phyloP scores from a whole-genome alignment of 805 yeast genomes.

The Debaryomyces prosopidis region DNA sequence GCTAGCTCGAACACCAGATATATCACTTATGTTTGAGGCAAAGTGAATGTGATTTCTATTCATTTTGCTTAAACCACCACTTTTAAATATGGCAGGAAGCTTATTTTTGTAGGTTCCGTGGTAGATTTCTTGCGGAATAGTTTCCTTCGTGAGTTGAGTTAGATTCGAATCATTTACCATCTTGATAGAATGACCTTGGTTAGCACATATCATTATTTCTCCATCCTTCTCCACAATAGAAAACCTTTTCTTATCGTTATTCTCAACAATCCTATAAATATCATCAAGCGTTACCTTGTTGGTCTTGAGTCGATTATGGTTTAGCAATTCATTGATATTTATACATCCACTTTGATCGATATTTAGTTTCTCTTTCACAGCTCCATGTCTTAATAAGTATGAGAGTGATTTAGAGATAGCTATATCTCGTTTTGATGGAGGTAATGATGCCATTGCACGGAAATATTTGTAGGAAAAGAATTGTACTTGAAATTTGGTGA shows the following conservation, averaged over 20 bases:
- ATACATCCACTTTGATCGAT: constrained; percentile 74
- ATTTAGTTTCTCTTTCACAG: constrained; percentile 60
- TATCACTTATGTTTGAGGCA: constrained; percentile 55
- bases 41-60: constrained; percentile 83
- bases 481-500: no score
- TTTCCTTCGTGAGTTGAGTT: constrained; percentile 33
- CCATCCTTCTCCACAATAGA: constrained; percentile 38
- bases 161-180: constrained; percentile 44
- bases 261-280: constrained; percentile 57
- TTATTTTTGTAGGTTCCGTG: constrained; percentile 75
- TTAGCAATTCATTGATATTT: constrained; percentile 50
- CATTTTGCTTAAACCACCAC: constrained; percentile 68
- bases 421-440: constrained; percentile 38
- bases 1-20: constrained; percentile 73
- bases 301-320: constrained; percentile 58
- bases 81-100: constrained; percentile 45
- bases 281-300: constrained; percentile 57
- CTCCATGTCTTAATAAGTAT: constrained; percentile 84
- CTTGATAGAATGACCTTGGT: constrained; percentile 84
- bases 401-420: constrained; percentile 73
- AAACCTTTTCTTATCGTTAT: constrained; percentile 73
- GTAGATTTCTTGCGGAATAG: constrained; percentile 56
- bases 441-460: constrained; percentile 9
- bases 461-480: no score
- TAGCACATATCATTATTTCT: constrained; percentile 64